Evolutionary conservation across 805 yeast species (phyloP), one percentile per base, ranked within the genome.

Genomic region (Candida sithepensis): DNA sequence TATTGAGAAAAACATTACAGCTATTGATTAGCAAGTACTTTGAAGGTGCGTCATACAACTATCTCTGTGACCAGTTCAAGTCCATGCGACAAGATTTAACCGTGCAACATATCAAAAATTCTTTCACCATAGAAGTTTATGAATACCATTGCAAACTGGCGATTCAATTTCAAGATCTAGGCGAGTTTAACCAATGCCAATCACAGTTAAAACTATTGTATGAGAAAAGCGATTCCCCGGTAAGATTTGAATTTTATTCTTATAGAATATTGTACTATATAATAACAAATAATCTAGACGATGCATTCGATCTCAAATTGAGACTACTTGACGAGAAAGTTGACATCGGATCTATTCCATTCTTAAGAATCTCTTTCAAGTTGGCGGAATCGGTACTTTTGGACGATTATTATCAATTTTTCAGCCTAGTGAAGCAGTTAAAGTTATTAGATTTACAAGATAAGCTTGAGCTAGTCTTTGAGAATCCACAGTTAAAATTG

Each of bases 161-260:
- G 0, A 75, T 92, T 34, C 85, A 82, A 55, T 83, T 85, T 60
- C 75, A 78, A 37, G 99, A 92, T 65, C 68, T 92, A 52, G 97
- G 97, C 9, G 98, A 94, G 65, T 90, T 87, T 64, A 94, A 94
- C 68, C 97, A 92, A 64, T 94, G 98, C 63, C 96, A 87, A 65
- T 81, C 95, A 14, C 88, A 89, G 57, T 68, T 94, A 43, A 79
- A 79, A 52, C 71, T 76, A 40, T 69, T 91, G 21, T 91, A 85
- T 60, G 77, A 71, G 5, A 50, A 55, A 19, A 60, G 61, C 20
- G 64, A 67, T 1, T 47, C 46, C 1, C 63, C 70, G 13, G 70
- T 71, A 46, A 66, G 73, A 54, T 69, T 74, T 41, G 97, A 91
- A 60, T 88, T 88, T 58, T 65, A 81, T 36, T 75, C 88, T 41